Conservation (phyloP, 441 rosid species). For the Jatropha podagrica region DNA sequence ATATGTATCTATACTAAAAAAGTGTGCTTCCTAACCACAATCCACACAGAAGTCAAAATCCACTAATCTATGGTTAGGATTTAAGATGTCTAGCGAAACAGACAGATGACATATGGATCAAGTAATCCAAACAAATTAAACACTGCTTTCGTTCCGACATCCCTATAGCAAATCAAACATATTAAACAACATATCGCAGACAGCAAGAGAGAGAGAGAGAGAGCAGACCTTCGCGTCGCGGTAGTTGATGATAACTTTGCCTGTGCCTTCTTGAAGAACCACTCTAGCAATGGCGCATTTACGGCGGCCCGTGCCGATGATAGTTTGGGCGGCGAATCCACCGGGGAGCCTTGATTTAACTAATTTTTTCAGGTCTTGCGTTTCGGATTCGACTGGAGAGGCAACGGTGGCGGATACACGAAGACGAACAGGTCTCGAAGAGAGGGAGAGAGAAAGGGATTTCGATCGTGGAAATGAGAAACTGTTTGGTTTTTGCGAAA, state of each 20-base stretch:
- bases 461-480: slow-evolving; percentile 37
- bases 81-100: background rate
- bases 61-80: background rate
- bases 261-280: slow-evolving; percentile 91
- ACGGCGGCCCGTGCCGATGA: slow-evolving; percentile 86
- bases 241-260: slow-evolving; percentile 79
- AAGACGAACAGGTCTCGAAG: slow-evolving; percentile 39
- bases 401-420: slow-evolving; percentile 53
- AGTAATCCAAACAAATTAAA: background rate
- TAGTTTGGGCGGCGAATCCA: slow-evolving; percentile 86
- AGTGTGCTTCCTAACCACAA: background rate
- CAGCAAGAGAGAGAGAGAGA: background rate
- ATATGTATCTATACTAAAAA: too few relatives aligned
- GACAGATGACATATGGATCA: background rate
- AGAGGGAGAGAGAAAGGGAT: slow-evolving; percentile 29
- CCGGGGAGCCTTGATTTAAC: slow-evolving; percentile 91
- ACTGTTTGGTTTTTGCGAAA: slow-evolving; percentile 50
- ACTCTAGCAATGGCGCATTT: slow-evolving; percentile 92
- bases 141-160: background rate
- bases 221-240: slow-evolving; percentile 74
- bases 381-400: slow-evolving; percentile 38
- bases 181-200: background rate
- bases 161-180: background rate
- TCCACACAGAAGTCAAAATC: background rate
- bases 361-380: slow-evolving; percentile 54